A percentile compares a stretch with the other conserved stretches of the same genome.
These are phyloP conservation scores for Dysphania ambrosioides DNA, from an alignment of 148 eudicot species.

Conservation along the genomic window DNA sequence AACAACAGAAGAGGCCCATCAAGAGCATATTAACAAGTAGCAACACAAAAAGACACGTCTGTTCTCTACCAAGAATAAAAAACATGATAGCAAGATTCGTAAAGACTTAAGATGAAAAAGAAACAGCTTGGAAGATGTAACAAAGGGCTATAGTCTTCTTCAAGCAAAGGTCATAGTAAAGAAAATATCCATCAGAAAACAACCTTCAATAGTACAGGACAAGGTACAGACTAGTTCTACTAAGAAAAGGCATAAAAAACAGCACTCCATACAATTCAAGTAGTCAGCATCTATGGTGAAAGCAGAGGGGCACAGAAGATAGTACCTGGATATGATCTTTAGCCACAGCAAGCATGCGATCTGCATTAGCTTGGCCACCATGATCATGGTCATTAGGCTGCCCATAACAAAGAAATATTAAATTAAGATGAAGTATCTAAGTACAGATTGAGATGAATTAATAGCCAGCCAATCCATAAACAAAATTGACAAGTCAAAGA, in stretches of 20 bases:
- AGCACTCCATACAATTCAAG: neutral
- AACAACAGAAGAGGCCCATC: neutral
- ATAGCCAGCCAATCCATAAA: neutral
- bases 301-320: neutral
- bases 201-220: neutral
- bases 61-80: neutral
- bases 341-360: slow-evolving; percentile 63
- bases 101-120: neutral
- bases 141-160: neutral
- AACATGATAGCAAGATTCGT: too few relatives aligned
- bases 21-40: neutral
- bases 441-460: neutral
- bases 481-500: neutral
- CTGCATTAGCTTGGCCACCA: slow-evolving; percentile 59
- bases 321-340: slow-evolving; percentile 91
- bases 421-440: neutral
- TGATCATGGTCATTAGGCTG: slow-evolving; percentile 94
- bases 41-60: neutral
- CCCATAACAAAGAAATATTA: slow-evolving; percentile 7
- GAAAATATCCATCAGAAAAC: neutral
- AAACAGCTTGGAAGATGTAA: neutral
- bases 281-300: neutral
- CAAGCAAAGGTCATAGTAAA: too few relatives aligned
- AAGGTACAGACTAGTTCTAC: neutral
- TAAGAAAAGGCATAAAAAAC: neutral